Evolutionary conservation across 495 filamentous ascomycete genomes (phyloP), one percentile per base, ranked within the genome.

Genomic region (Hyaloscypha hepaticicola): DNA sequence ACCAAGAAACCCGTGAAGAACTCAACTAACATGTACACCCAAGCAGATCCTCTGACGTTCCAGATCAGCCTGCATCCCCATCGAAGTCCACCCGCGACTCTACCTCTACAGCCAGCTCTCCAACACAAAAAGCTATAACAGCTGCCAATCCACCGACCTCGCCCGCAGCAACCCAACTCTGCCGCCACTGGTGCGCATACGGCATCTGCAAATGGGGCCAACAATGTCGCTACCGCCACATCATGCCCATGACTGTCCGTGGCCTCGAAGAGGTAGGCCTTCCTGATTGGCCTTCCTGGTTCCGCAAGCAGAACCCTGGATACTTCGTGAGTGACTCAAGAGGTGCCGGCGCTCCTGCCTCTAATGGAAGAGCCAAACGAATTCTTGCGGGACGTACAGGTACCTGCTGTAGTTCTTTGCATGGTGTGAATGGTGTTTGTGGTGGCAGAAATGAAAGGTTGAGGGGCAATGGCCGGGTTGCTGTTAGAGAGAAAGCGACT

Each of bases 121-220:
- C 5, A 24, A 26, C 58, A 28, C 52, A 57, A 7, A 14, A 16
- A 19, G 16, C 66, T 38, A 29, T 55, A 58, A 21, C 25, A 29
- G 12, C 66, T 53, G 51, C 27, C 67, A 31, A 22, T 25, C 14
- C 31, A 21, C 52, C 21, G 4, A 11, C 51, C 16, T 22, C 61
- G n/a, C 56, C 28, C 26, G 67, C 52, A 59, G 66, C 60, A 63
- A 67, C 64, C 14, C 68, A 71, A 9, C 73, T 73, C 72, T 82
- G 79, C 72, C 73, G 72, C 34, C 74, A 80, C 71, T 80, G 77
- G 76, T 78, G 77, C 69, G 69, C 69, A 51, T 62, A 76, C 52
- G 78, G 78, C 41, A 75, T 72, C 48, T 81, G 79, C 70, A 79
- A 77, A 63, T 80, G 71, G 70, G 76, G 74, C 63, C 52, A 65